Evolutionary conservation across 495 filamentous ascomycete species (phyloP), one percentile per base, ranked within the genome.

Genomic region (Cercophora samala): DNA sequence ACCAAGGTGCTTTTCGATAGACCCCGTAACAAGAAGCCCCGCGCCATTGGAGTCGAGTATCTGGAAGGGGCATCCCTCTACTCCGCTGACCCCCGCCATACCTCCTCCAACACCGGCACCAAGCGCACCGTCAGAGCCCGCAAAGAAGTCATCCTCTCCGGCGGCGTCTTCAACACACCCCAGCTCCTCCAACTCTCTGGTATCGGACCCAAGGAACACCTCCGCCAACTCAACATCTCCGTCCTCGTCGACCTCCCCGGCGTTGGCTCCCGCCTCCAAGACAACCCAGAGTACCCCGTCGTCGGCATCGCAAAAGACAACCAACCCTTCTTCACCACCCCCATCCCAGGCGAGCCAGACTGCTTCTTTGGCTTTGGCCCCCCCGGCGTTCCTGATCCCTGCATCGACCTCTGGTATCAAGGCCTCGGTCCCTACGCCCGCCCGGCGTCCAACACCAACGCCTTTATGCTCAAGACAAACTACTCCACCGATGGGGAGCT

Each of bases 241-340:
- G 76, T 87, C 5, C 66, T 87, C 11, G 65, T 73, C 32, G 80
- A 87, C 67, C 76, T 85, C 0, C 84, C 85, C 1, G 83, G 80
- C 22, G 86, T 89, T 0, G 88, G 88, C 52, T 77, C 78, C 52
- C 87, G 87, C 73, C 78, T 89, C 21, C 85, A 88, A 68, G 85
- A 89, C 72, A 85, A 85, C 71, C 83, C 86, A 66, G 86, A 88
- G 62, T 77, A 77, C 60, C 72, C 78, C 62, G 72, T 79, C 17
- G 72, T 76, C 24, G 69, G 71, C 37, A 15, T 67, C 54, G 60
- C 60, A 59, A 56, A 56, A 54, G 37, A 5, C 51, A 52, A 26
- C 11, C n/a, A 56, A 19, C 42, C 46, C 15, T 62, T 68, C 59
- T 22, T 18, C 37, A 23, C 66, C 3, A 53, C 26, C 42, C 68